Evolutionary conservation across 768 basidiomycete genomes (phyloP).

Genomic region (Termitomyces heimii): DNA sequence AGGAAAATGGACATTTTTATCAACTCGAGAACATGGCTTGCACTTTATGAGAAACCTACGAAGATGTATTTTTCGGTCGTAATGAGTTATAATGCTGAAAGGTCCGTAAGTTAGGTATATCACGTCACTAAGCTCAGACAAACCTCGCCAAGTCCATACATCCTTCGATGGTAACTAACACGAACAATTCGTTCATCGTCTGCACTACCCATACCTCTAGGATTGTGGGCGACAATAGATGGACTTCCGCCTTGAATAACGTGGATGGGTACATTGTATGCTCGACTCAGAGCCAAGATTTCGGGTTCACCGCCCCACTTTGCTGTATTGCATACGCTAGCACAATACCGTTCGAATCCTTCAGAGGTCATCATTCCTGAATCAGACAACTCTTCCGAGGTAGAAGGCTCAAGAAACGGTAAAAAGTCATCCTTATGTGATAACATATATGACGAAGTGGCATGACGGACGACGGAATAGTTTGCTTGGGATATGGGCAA

Average conservation of each 20-base stretch:
- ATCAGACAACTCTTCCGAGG: constrained; percentile 63
- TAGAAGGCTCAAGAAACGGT: constrained; percentile 80
- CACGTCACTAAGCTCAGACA: constrained; percentile 20
- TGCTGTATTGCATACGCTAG: constrained; percentile 72
- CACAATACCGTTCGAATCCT: constrained; percentile 73
- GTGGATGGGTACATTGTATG: constrained; percentile 81
- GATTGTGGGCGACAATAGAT: constrained; percentile 78
- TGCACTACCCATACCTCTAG: constrained; percentile 29
- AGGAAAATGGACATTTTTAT: constrained; percentile 12
- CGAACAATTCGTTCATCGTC: constrained; percentile 39
- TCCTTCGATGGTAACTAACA: constrained; percentile 88
- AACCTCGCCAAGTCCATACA: constrained; percentile 97
- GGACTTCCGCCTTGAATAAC: constrained; percentile 84
- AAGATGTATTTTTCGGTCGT: constrained; percentile 40
- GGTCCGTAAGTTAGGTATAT: constrained; percentile 1
- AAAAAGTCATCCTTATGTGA: constrained; percentile 85
- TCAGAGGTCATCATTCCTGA: constrained; percentile 65
- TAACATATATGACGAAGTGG: constrained; percentile 78
- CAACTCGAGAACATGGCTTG: constrained; percentile 18
- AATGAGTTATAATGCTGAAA: constrained; percentile 85
- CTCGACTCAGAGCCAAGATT: constrained; percentile 81
- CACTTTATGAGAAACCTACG: constrained; percentile 21
- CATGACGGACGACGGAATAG: constrained; percentile 54
- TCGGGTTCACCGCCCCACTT: constrained; percentile 98
- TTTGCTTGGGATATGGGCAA: constrained; percentile 52